A percentile compares a stretch with the other conserved stretches of the same genome.
Conservation (phyloP, 305 asterid species). For the Euphrasia arctica region DNA sequence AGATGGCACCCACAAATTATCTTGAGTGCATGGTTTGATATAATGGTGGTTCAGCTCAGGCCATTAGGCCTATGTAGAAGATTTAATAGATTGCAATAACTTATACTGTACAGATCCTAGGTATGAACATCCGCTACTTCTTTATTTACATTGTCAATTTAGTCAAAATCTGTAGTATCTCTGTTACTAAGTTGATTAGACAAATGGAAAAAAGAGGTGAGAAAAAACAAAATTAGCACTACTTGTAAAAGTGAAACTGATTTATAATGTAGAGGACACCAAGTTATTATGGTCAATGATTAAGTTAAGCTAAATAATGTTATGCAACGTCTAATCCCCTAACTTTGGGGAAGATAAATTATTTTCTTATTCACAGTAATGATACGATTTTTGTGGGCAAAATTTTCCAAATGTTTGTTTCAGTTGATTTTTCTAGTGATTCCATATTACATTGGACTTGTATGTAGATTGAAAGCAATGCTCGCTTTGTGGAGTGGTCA, state of each 20-base stretch:
- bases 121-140: background rate
- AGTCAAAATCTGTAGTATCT: background rate
- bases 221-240: background rate
- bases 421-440: background rate
- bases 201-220: background rate
- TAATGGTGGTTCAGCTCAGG: background rate
- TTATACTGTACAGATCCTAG: background rate
- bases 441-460: background rate
- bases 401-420: background rate
- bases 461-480: slow-evolving; percentile 65
- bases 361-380: background rate
- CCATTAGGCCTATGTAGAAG: slow-evolving; percentile 8
- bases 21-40: background rate
- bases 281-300: slow-evolving; percentile 1
- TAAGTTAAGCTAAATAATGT: background rate
- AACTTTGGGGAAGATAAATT: background rate
- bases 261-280: background rate
- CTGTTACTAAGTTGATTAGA: background rate
- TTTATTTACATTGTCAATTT: background rate
- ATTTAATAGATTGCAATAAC: background rate
- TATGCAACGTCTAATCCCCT: background rate
- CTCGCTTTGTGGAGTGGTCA: slow-evolving; percentile 81
- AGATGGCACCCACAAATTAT: background rate
- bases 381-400: background rate
- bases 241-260: background rate